Evolutionary conservation across 176 grass and related monocot species (phyloP).

Genomic region (Eragrostis curvula): DNA sequence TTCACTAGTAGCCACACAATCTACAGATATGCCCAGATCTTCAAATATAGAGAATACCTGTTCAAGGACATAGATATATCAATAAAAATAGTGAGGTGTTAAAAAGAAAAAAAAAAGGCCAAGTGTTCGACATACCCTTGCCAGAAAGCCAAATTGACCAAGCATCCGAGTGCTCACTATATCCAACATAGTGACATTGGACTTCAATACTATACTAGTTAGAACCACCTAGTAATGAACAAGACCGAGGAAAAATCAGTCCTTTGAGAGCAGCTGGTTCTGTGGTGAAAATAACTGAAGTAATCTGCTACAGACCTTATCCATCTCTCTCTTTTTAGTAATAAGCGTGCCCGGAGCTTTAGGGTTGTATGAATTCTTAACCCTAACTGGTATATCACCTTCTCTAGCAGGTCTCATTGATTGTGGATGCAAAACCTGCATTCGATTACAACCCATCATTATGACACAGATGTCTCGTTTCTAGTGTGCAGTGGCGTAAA

Average conservation of each 20-base stretch:
- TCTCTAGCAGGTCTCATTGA: conserved; percentile 96
- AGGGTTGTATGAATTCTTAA: conserved; percentile 98
- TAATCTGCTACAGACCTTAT: conserved; percentile 60
- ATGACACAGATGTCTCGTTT: conserved; percentile 6
- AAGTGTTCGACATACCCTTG: conserved; percentile 55
- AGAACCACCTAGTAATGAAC: conserved; percentile 63
- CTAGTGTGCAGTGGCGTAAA: not conserved
- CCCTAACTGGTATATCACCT: conserved; percentile 92
- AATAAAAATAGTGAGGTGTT: conserved; percentile 15
- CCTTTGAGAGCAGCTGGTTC: not conserved
- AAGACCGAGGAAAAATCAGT: conserved; percentile 17
- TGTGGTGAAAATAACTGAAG: not conserved
- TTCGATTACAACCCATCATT: not conserved
- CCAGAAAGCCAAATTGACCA: conserved; percentile 96
- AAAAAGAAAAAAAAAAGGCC: conserved; percentile 13
- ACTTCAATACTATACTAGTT: conserved; percentile 96
- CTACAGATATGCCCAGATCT: conserved; percentile 92
- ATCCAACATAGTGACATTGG: conserved; percentile 96
- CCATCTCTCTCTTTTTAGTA: conserved; percentile 87
- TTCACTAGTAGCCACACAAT: conserved; percentile 96
- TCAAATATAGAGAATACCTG: conserved; percentile 97
- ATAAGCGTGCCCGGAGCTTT: conserved; percentile 94
- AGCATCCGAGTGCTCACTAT: conserved; percentile 96
- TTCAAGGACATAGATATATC: conserved; percentile 24
- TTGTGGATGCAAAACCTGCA: conserved; percentile 90